These are phyloP conservation scores for Noccaea caerulescens DNA, from an alignment of 345 rosid species.

Conservation along the genomic window DNA sequence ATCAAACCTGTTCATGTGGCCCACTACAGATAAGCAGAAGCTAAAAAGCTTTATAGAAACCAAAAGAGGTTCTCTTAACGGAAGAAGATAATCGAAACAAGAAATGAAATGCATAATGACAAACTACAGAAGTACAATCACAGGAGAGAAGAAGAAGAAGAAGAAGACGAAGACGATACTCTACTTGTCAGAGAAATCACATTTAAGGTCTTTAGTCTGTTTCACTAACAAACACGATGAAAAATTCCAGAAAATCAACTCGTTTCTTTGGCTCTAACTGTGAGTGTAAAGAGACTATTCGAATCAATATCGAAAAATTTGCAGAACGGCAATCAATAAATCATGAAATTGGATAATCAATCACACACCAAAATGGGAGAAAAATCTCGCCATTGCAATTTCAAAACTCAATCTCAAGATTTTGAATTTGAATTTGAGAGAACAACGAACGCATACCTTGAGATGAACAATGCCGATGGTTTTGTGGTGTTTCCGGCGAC, in stretches of 20 bases:
- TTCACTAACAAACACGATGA: slow-evolving; percentile 7
- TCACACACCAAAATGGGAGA: neutral
- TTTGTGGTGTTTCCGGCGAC: slow-evolving; percentile 62
- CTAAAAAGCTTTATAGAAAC: slow-evolving; percentile 53
- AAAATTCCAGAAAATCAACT: neutral
- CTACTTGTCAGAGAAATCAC: slow-evolving; percentile 25
- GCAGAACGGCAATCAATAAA: neutral
- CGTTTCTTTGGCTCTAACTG: neutral
- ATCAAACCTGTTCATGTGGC: slow-evolving; percentile 85
- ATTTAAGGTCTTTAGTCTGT: slow-evolving; percentile 8
- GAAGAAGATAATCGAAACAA: slow-evolving; percentile 36
- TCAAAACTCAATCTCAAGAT: neutral
- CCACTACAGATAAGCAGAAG: slow-evolving; percentile 77
- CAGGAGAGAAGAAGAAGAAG: slow-evolving; percentile 10
- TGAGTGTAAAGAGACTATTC: neutral
- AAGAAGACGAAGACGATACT: slow-evolving; percentile 15
- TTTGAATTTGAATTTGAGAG: neutral
- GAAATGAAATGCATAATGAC: slow-evolving; percentile 29
- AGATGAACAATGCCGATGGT: slow-evolving; percentile 81
- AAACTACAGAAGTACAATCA: slow-evolving; percentile 27
- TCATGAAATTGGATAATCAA: neutral
- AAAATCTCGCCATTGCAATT: neutral
- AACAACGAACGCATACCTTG: slow-evolving; percentile 56
- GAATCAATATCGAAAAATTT: neutral
- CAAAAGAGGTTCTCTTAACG: slow-evolving; percentile 32